These are phyloP conservation scores for Aspergillus texensis DNA, from an alignment of 2,329 filamentous ascomycete species.

Conservation along the genomic window DNA sequence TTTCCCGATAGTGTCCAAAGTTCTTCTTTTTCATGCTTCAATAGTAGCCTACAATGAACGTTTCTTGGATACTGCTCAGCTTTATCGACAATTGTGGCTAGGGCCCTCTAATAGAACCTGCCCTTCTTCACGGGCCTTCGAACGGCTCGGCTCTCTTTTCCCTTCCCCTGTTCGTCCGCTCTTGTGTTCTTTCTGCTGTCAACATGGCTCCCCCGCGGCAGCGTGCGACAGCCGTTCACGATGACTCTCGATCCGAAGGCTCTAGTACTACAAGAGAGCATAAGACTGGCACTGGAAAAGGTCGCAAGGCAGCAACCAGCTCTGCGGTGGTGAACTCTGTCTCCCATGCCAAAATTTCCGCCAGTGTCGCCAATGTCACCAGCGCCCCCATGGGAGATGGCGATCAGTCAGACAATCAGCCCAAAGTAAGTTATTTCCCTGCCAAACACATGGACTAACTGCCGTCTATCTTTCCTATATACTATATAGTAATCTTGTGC, in stretches of 20 bases:
- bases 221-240: conserved; percentile 41
- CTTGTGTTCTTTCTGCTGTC: conserved; percentile 12
- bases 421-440: conserved; percentile 32
- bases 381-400: conserved; percentile 30
- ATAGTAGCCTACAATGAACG: conserved; percentile 7
- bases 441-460: background rate
- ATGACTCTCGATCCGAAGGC: conserved; percentile 53
- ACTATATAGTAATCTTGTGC: no score
- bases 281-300: conserved; percentile 33
- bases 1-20: conserved; percentile 17
- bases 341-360: conserved; percentile 21
- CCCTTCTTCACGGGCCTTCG: background rate
- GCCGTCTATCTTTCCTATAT: no score
- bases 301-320: conserved; percentile 32
- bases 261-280: conserved; percentile 47
- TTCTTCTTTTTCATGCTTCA: conserved; percentile 15
- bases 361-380: conserved; percentile 32
- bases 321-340: conserved; percentile 13
- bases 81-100: background rate
- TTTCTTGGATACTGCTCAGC: background rate
- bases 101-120: background rate
- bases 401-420: conserved; percentile 26
- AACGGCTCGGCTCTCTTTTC: conserved; percentile 6
- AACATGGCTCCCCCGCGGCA: conserved; percentile 51
- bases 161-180: conserved; percentile 1